Base-by-base conservation (phyloP, 2,329 filamentous ascomycete species). In the Penicillium verrucosum region DNA sequence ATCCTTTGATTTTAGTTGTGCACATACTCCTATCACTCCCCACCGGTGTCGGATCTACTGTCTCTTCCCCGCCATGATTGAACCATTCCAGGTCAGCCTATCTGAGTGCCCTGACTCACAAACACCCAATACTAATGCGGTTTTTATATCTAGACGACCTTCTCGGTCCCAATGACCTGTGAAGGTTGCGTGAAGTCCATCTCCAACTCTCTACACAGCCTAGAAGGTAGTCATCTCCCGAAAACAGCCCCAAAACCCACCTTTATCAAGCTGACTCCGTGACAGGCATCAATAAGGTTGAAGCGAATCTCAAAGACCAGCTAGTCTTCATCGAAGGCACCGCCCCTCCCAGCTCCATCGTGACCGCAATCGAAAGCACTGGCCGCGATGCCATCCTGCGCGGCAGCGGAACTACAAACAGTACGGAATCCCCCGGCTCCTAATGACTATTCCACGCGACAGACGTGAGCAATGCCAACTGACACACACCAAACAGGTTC, bases 331-430 rank as follows among this genome's bases (percentile, higher is more conserved):
- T 97, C 38, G 88, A 94, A 75, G 93, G 94, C 65, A 96, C 90
- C 61, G 90, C 90, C 64, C 86, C 94, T 21, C 94, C 94, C 16
- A 97, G 92, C 51, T 84, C 88, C 44, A 96, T 97, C 62, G 92
- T 97, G 30, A 81, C 87, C 60, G 89, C 93, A 8, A 96, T 97
- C 62, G 89, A 97, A 78, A 81, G 83, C 43, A 97, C 92, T 10
- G 94, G 94, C 51, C 86, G 92, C 69, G 93, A 97, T 83, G 93
- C 93, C 44, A 97, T 99, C 69, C 78, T 99, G 56, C 88, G 94
- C 65, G 94, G 94, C 54, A 92, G 89, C 58, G 94, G 94, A 61
- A 84, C 82, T 66, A 88, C 90, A 70, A 88, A 97, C 76, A 90
- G 90, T 92, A 71, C 47, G 72, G 69, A 27, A 55, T 44, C 16